Percentiles rank a stretch among this genome's conserved stretches.
Conservation (phyloP, 2,329 filamentous ascomycete genomes). For the Cladosporium sp. region DNA sequence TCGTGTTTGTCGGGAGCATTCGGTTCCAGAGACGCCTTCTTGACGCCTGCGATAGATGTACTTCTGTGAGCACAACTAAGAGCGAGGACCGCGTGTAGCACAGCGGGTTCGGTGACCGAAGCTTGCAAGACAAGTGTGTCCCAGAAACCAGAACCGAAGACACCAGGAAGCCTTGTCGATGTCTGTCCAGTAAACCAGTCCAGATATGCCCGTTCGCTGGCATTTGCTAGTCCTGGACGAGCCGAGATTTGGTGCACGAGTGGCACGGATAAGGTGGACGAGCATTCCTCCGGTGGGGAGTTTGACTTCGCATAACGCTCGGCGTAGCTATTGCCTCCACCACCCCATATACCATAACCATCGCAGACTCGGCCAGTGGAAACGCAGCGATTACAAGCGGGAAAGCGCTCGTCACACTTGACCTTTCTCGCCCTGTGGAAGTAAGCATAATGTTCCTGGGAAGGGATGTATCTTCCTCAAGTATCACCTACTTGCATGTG, state of each 20-base stretch:
- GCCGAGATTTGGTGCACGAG: slow-evolving; percentile 19
- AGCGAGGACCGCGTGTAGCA: slow-evolving; percentile 46
- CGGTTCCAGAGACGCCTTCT: slow-evolving; percentile 17
- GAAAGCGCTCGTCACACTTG: slow-evolving; percentile 42
- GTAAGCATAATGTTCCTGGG: background rate
- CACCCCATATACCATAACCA: slow-evolving; percentile 48
- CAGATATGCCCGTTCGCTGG: slow-evolving; percentile 37
- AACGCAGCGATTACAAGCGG: slow-evolving; percentile 39
- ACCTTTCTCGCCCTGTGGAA: slow-evolving; percentile 30
- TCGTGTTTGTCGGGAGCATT: slow-evolving; percentile 28
- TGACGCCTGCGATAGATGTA: slow-evolving; percentile 27
- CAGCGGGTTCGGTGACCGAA: slow-evolving; percentile 40
- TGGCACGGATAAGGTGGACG: slow-evolving; percentile 24
- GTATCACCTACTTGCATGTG: slow-evolving; percentile 32
- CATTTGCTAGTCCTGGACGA: slow-evolving; percentile 6
- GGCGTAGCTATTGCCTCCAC: slow-evolving; percentile 30
- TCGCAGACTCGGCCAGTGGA: slow-evolving; percentile 42
- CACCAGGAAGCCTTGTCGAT: slow-evolving; percentile 37
- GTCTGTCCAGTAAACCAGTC: slow-evolving; percentile 49
- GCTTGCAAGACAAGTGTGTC: slow-evolving; percentile 42
- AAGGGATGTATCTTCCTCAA: background rate
- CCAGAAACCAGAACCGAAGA: slow-evolving; percentile 42
- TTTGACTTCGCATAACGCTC: slow-evolving; percentile 21
- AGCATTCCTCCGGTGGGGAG: slow-evolving; percentile 19
- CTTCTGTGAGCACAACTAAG: slow-evolving; percentile 39